phyloP scores from a whole-genome alignment of 1,284 basidiomycete species.

The Erythrobasidium hasegawianum region DNA sequence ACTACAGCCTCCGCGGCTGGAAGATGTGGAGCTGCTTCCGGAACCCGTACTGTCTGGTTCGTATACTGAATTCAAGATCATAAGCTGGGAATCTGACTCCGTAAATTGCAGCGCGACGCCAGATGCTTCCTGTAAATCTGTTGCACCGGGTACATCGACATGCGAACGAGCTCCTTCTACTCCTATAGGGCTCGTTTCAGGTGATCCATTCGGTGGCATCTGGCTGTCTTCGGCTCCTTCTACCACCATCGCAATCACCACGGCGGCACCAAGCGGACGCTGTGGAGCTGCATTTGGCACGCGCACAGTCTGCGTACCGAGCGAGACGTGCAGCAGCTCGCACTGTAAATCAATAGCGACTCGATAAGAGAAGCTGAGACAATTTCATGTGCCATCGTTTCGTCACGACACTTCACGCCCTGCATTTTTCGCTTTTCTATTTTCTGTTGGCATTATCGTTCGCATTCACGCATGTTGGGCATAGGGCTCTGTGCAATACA shows the following conservation, averaged over 20 bases:
- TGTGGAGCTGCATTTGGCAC: not conserved
- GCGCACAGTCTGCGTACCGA: not conserved
- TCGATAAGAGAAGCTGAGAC: too few species aligned
- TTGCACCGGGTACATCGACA: not conserved
- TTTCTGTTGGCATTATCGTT: too few species aligned
- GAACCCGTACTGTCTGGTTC: not conserved
- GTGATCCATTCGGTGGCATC: not conserved
- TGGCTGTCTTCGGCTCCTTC: not conserved
- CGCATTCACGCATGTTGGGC: too few species aligned
- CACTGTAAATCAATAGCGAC: too few species aligned
- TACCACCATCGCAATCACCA: not conserved
- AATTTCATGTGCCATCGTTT: too few species aligned
- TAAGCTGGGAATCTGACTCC: not conserved
- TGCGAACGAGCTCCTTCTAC: not conserved
- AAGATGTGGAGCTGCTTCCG: not conserved
- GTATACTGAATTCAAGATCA: not conserved
- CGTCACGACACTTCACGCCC: too few species aligned
- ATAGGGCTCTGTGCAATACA: too few species aligned
- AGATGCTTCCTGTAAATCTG: not conserved
- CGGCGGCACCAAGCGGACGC: not conserved
- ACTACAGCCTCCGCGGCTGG: not conserved
- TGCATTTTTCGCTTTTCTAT: too few species aligned
- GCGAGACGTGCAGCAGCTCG: not conserved
- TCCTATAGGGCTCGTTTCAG: constrained; percentile 1
- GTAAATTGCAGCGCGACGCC: not conserved